Conservation (phyloP, 192 early-diverging fungal genomes). For the Geranomyces michiganensis region DNA sequence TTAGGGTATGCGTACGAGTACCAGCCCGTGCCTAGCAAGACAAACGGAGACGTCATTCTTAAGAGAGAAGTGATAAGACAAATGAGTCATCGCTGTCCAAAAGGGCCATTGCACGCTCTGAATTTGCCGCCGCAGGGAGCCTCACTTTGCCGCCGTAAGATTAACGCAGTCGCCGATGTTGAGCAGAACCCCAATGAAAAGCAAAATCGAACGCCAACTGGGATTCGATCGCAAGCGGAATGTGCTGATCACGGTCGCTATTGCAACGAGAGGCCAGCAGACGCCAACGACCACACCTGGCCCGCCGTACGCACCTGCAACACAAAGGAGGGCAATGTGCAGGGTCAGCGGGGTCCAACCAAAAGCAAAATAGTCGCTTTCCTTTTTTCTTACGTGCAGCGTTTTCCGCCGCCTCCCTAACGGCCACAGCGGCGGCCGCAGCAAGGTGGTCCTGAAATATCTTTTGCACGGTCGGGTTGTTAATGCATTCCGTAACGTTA, state of each 20-base stretch:
- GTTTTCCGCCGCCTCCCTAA: too few species aligned
- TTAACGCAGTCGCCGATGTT: background rate
- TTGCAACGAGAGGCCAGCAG: background rate
- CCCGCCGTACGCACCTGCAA: background rate
- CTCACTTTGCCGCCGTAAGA: background rate
- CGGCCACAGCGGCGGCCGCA: too few species aligned
- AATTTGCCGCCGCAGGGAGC: too few species aligned
- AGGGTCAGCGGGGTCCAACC: too few species aligned
- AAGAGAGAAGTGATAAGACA: too few species aligned
- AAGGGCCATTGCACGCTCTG: background rate
- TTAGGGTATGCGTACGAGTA: background rate
- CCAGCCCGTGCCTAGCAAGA: background rate
- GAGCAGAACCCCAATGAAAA: background rate
- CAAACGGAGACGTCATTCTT: background rate
- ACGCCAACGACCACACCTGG: background rate
- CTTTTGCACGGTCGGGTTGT: too few species aligned
- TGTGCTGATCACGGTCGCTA: conserved; percentile 6
- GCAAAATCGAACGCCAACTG: background rate
- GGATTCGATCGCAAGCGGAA: background rate
- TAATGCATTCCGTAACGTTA: too few species aligned
- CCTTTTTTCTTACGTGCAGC: too few species aligned
- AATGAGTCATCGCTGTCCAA: too few species aligned
- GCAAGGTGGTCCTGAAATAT: too few species aligned
- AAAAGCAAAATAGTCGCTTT: too few species aligned
- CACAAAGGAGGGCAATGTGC: too few species aligned